A percentile compares a stretch with the other conserved stretches of the same genome.
phyloP scores from a whole-genome alignment of 2,329 filamentous ascomycete genomes.

The Pyrenophora seminiperda region DNA sequence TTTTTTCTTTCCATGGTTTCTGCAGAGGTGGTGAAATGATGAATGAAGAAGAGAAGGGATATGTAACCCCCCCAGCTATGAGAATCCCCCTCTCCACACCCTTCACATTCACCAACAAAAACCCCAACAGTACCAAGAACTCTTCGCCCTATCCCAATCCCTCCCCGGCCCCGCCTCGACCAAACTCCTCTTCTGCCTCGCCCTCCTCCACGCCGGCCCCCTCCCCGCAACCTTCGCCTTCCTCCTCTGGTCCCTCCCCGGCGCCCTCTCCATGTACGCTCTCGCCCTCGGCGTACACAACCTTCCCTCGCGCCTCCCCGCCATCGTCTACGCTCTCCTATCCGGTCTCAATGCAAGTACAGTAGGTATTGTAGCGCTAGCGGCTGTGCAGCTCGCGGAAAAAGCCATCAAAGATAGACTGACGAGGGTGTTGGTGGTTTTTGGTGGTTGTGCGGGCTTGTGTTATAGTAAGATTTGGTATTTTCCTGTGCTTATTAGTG shows the following conservation, averaged over 20 bases:
- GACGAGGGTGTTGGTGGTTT: conserved; percentile 67
- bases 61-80: too few relatives aligned
- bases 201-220: conserved; percentile 66
- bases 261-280: conserved; percentile 71
- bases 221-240: conserved; percentile 64
- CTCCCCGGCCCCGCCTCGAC: conserved; percentile 71
- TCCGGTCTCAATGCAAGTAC: conserved; percentile 74
- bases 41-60: background rate
- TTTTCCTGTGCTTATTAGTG: conserved; percentile 68
- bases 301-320: conserved; percentile 64
- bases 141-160: conserved; percentile 72
- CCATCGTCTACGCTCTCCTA: conserved; percentile 69
- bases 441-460: conserved; percentile 67
- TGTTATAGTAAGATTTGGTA: conserved; percentile 77
- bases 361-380: conserved; percentile 72
- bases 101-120: background rate
- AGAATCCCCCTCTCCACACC: too few relatives aligned
- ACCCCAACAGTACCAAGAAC: conserved; percentile 66
- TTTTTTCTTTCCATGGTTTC: background rate
- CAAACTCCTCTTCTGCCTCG: conserved; percentile 73
- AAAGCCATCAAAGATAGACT: conserved; percentile 70
- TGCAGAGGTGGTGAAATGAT: too few relatives aligned
- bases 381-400: conserved; percentile 69
- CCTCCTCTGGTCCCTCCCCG: conserved; percentile 70
- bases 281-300: conserved; percentile 68